phyloP scores from a whole-genome alignment of 2,329 filamentous ascomycete species.

The Penicillium frequentans region DNA sequence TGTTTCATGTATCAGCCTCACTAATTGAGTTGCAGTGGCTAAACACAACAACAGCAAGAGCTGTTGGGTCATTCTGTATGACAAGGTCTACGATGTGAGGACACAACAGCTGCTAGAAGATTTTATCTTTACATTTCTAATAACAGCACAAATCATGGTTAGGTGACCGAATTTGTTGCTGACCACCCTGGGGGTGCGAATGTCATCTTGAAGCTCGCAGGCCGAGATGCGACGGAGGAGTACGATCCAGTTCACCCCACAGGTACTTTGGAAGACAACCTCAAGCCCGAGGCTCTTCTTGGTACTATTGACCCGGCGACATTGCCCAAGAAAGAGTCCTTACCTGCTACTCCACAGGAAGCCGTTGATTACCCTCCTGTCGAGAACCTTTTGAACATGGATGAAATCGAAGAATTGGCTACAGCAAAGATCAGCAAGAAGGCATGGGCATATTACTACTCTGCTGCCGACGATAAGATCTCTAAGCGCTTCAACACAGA shows the following conservation, averaged over 20 bases:
- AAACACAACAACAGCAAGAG: constrained; percentile 3
- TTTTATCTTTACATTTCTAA: background rate
- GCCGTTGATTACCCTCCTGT: constrained; percentile 5
- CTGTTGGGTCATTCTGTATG: constrained; percentile 10
- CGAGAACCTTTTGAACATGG: constrained; percentile 33
- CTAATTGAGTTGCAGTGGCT: background rate
- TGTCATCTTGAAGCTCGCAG: constrained; percentile 35
- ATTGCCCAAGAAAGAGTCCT: background rate
- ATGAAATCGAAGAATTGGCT: constrained; percentile 41
- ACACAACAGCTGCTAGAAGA: constrained; percentile 15
- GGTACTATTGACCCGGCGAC: constrained; percentile 26
- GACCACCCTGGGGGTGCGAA: constrained; percentile 35
- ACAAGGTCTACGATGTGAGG: constrained; percentile 8
- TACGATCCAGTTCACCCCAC: constrained; percentile 37
- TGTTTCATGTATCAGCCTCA: too few species aligned
- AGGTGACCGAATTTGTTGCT: constrained; percentile 2
- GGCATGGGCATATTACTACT: constrained; percentile 46
- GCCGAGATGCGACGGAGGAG: constrained; percentile 35
- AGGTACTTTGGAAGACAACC: constrained; percentile 25
- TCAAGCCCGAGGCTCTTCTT: constrained; percentile 22
- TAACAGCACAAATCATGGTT: background rate
- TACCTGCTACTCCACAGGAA: too few species aligned
- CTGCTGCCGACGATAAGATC: constrained; percentile 51
- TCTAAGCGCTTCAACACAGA: constrained; percentile 46
- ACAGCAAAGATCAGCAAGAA: constrained; percentile 28